Conservation (phyloP, 2,329 filamentous ascomycete genomes). For the Cercospora sp. region DNA sequence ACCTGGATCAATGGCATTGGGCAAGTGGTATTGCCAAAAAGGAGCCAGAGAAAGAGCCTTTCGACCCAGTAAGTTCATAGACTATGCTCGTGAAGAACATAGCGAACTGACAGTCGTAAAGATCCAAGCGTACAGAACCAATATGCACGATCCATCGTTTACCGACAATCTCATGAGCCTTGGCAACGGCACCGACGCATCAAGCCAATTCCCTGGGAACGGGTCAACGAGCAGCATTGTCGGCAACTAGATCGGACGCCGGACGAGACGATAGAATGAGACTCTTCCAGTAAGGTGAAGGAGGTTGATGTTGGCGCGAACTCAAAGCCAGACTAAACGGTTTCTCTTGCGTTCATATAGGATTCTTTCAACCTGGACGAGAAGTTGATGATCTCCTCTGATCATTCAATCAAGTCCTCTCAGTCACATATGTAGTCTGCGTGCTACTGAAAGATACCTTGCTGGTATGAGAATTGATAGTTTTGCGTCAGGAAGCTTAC, state of each 20-base stretch:
- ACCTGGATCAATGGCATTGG: background rate
- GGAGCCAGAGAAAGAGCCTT: background rate
- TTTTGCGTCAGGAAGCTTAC: too few species aligned
- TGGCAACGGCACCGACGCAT: background rate
- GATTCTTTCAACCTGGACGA: too few species aligned
- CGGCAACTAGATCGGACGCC: background rate
- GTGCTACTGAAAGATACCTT: too few species aligned
- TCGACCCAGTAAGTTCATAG: background rate
- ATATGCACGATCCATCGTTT: background rate
- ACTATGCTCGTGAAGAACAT: background rate
- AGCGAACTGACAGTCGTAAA: background rate
- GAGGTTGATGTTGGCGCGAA: too few species aligned
- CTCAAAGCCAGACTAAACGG: too few species aligned
- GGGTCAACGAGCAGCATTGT: background rate
- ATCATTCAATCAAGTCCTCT: too few species aligned
- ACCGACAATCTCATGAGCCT: background rate
- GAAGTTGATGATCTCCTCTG: too few species aligned
- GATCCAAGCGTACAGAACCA: background rate
- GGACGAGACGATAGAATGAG: background rate
- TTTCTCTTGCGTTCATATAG: too few species aligned
- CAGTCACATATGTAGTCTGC: too few species aligned
- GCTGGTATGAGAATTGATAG: too few species aligned
- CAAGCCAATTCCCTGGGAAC: background rate
- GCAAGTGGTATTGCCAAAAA: background rate
- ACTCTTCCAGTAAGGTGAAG: background rate